Evolutionary conservation across 805 yeast species (phyloP).

Genomic region (Pichia manshurica): DNA sequence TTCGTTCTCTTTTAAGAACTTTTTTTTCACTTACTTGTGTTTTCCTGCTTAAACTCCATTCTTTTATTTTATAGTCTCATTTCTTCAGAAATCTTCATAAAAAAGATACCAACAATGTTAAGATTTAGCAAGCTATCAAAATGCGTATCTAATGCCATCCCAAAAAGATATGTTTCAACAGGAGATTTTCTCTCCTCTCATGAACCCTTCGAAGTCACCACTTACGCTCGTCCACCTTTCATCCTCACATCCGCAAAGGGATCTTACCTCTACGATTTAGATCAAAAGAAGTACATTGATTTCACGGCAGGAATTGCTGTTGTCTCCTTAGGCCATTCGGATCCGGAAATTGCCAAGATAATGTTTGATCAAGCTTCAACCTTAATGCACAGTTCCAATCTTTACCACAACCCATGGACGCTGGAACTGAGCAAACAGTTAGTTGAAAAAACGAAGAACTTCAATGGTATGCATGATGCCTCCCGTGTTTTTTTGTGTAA

Average conservation of each 20-base stretch:
- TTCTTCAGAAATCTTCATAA: no score
- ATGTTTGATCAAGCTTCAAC: constrained; percentile 65
- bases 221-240: constrained; percentile 73
- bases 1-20: no score
- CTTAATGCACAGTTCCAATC: constrained; percentile 78
- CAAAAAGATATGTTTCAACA: constrained; percentile 17
- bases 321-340: constrained; percentile 86
- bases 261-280: constrained; percentile 73
- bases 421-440: constrained; percentile 69
- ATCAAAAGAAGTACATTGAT: constrained; percentile 74
- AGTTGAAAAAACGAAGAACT: constrained; percentile 57
- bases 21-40: not conserved
- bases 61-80: not conserved
- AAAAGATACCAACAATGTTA: constrained; percentile 2
- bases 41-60: not conserved
- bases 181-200: constrained; percentile 24
- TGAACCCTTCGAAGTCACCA: constrained; percentile 56
- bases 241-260: constrained; percentile 80
- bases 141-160: constrained; percentile 6
- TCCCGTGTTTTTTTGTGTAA: constrained; percentile 61
- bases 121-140: constrained; percentile 11
- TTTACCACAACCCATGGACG: constrained; percentile 80
- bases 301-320: constrained; percentile 97
- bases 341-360: constrained; percentile 67
- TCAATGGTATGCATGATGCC: constrained; percentile 81